A percentile compares a stretch with the other conserved stretches of the same genome.
These are phyloP conservation scores for Pistacia vera DNA, from an alignment of 345 rosid species.

Conservation along the genomic window DNA sequence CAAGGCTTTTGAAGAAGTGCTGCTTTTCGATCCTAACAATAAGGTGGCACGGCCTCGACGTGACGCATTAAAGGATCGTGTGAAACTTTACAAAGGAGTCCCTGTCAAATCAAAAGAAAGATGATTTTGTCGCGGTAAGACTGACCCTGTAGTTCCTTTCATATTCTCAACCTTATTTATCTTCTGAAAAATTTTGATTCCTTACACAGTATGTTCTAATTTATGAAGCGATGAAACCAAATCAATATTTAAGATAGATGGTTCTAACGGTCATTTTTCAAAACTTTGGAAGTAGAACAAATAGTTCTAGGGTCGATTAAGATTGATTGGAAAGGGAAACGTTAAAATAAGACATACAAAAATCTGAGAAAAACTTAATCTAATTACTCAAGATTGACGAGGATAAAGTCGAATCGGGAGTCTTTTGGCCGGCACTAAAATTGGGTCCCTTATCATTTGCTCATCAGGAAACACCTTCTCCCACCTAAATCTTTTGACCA, in stretches of 20 bases:
- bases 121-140: slow-evolving; percentile 28
- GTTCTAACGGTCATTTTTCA: neutral
- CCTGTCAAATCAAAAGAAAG: slow-evolving; percentile 76
- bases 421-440: neutral
- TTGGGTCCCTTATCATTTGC: neutral
- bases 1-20: slow-evolving; percentile 91
- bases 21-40: slow-evolving; percentile 90
- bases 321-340: too few species aligned
- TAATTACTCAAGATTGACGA: neutral
- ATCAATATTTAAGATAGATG: neutral
- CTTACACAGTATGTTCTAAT: neutral
- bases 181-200: slow-evolving; percentile 5
- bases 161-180: neutral
- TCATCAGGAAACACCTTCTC: neutral
- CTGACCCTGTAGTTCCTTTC: slow-evolving; percentile 5
- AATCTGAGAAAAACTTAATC: too few species aligned
- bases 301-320: neutral
- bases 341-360: too few species aligned
- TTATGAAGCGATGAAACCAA: neutral
- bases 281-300: neutral
- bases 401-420: neutral
- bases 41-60: slow-evolving; percentile 83
- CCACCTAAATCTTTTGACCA: neutral
- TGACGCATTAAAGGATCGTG: slow-evolving; percentile 71
- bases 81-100: slow-evolving; percentile 76